phyloP scores from a whole-genome alignment of 1,139 yeast genomes.

The Debaryomycetaceae sp. region DNA sequence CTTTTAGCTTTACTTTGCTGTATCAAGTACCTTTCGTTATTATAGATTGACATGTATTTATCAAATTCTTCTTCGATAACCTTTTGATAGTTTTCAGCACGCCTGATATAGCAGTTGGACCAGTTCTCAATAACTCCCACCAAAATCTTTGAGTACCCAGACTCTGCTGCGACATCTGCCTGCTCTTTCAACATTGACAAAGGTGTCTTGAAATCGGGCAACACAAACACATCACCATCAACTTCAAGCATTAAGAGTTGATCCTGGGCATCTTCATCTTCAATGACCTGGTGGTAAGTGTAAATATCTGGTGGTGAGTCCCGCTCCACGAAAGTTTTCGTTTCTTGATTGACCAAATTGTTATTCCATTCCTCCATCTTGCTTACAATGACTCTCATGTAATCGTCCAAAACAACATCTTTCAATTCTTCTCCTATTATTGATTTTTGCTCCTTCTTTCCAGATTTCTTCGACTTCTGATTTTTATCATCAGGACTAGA shows the following conservation, averaged over 20 bases:
- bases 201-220: slow-evolving; percentile 46
- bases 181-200: slow-evolving; percentile 85
- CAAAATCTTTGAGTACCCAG: slow-evolving; percentile 78
- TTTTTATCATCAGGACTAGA: slow-evolving; percentile 12
- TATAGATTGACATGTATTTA: slow-evolving; percentile 42
- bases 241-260: slow-evolving; percentile 61
- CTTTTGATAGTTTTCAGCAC: slow-evolving; percentile 61
- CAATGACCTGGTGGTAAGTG: slow-evolving; percentile 37
- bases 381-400: slow-evolving; percentile 59
- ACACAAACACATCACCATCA: slow-evolving; percentile 68
- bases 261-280: slow-evolving; percentile 46
- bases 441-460: slow-evolving; percentile 43
- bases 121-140: slow-evolving; percentile 82
- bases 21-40: slow-evolving; percentile 37
- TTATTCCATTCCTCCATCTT: slow-evolving; percentile 83
- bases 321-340: slow-evolving; percentile 57
- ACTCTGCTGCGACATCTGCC: slow-evolving; percentile 87
- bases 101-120: slow-evolving; percentile 54
- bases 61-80: slow-evolving; percentile 58
- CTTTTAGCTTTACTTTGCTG: slow-evolving; percentile 43
- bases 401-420: slow-evolving; percentile 63
- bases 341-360: slow-evolving; percentile 64
- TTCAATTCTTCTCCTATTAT: slow-evolving; percentile 71
- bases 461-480: slow-evolving; percentile 7
- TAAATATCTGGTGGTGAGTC: slow-evolving; percentile 66